phyloP scores from a whole-genome alignment of 2,329 filamentous ascomycete species.

The Cladophialophora carrionii region DNA sequence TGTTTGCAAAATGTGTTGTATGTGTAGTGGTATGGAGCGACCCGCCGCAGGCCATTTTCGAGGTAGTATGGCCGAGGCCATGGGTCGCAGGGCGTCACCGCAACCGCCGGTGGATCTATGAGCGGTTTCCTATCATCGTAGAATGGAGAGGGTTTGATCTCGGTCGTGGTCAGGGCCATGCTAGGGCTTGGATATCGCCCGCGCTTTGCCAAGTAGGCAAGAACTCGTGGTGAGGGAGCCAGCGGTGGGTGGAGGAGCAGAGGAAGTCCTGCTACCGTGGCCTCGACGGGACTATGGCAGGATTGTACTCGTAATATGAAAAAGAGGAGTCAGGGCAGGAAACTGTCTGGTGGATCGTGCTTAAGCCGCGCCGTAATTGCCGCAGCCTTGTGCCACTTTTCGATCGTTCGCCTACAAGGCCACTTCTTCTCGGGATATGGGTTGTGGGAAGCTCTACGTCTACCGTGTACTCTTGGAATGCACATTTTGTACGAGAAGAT shows the following conservation, averaged over 20 bases:
- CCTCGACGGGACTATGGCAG: neutral
- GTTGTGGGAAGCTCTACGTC: neutral
- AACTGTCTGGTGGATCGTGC: conserved; percentile 7
- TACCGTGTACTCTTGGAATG: neutral
- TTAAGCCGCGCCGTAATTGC: neutral
- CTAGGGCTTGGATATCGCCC: conserved; percentile 43
- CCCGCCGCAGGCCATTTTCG: conserved; percentile 78
- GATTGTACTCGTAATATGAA: neutral
- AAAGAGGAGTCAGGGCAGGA: neutral
- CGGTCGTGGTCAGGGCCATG: conserved; percentile 45
- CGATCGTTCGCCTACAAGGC: neutral
- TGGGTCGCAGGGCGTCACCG: conserved; percentile 45
- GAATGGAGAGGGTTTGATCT: conserved; percentile 25
- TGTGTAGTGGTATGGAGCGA: conserved; percentile 86
- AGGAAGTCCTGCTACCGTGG: neutral
- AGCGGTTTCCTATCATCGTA: conserved; percentile 32
- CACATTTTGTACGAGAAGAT: neutral
- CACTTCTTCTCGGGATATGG: neutral
- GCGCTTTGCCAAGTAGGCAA: conserved; percentile 47
- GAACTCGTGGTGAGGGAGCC: conserved; percentile 45
- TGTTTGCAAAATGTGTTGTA: conserved; percentile 96
- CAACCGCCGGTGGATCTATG: conserved; percentile 31
- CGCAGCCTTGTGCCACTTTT: neutral
- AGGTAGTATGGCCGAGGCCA: conserved; percentile 77
- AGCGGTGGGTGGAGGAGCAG: conserved; percentile 14